phyloP scores from a whole-genome alignment of 2,329 filamentous ascomycete species.

The Xylaria sp. region DNA sequence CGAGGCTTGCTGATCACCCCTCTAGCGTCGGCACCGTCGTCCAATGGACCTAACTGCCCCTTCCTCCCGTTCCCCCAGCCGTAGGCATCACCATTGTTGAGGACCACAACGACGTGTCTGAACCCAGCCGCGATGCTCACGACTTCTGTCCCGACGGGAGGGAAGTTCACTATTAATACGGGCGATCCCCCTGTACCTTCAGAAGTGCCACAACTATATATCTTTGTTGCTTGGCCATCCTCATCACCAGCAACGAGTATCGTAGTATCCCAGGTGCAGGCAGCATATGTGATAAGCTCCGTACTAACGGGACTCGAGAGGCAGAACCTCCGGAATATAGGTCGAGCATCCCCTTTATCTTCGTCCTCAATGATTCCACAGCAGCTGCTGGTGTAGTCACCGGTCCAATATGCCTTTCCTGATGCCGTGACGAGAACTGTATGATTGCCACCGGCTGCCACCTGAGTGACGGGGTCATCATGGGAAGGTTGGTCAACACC shows the following conservation, averaged over 20 bases:
- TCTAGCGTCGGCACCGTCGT: conserved; percentile 29
- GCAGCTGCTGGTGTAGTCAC: conserved; percentile 61
- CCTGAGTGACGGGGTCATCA: conserved; percentile 45
- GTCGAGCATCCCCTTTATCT: conserved; percentile 33
- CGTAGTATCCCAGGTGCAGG: conserved; percentile 81
- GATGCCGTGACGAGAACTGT: conserved; percentile 71
- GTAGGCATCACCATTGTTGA: conserved; percentile 77
- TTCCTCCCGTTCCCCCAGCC: conserved; percentile 91
- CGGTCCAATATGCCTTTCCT: conserved; percentile 68
- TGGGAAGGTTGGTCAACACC: conserved; percentile 55
- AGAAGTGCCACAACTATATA: conserved; percentile 72
- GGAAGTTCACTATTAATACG: conserved; percentile 64
- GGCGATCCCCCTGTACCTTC: conserved; percentile 32
- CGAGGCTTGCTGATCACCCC: conserved; percentile 63
- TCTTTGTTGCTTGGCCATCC: conserved; percentile 48
- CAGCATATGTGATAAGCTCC: conserved; percentile 51
- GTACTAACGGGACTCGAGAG: conserved; percentile 42
- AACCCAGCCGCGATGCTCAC: conserved; percentile 74
- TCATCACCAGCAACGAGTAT: conserved; percentile 61
- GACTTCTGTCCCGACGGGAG: conserved; percentile 63
- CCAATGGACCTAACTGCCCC: conserved; percentile 73
- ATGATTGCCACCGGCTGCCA: conserved; percentile 81
- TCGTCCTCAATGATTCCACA: conserved; percentile 53
- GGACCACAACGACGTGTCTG: conserved; percentile 75
- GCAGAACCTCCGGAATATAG: conserved; percentile 49